Evolutionary conservation across 768 basidiomycete genomes (phyloP).

Genomic region (Clathrus columnatus): DNA sequence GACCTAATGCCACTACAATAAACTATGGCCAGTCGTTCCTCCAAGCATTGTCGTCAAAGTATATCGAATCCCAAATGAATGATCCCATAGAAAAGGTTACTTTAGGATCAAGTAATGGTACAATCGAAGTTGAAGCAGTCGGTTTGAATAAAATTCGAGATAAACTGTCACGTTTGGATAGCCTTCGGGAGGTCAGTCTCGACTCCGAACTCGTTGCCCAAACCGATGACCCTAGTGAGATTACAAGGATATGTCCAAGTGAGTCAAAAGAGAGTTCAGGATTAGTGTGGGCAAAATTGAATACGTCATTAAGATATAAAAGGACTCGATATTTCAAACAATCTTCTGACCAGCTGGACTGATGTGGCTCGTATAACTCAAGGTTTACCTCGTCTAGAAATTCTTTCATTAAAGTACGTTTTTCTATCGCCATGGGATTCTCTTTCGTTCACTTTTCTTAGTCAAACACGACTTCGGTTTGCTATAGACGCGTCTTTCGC

Average conservation of each 20-base stretch:
- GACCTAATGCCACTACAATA: slow-evolving; percentile 46
- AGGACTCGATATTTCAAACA: slow-evolving; percentile 75
- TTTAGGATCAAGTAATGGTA: slow-evolving; percentile 74
- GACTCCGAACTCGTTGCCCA: slow-evolving; percentile 53
- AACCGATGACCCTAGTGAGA: slow-evolving; percentile 41
- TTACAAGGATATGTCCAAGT: slow-evolving; percentile 60
- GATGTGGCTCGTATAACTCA: slow-evolving; percentile 50
- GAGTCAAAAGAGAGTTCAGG: slow-evolving; percentile 24
- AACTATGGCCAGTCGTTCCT: slow-evolving; percentile 64
- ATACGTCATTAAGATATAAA: slow-evolving; percentile 46
- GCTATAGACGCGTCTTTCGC: not conserved
- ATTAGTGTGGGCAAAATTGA: slow-evolving; percentile 3
- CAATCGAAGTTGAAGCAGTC: slow-evolving; percentile 82
- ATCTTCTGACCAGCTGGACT: slow-evolving; percentile 65
- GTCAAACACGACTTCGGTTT: slow-evolving; percentile 57
- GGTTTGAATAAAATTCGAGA: slow-evolving; percentile 68
- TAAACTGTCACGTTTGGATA: slow-evolving; percentile 56
- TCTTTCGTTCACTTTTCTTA: slow-evolving; percentile 25
- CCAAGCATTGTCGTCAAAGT: slow-evolving; percentile 65
- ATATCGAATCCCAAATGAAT: slow-evolving; percentile 56
- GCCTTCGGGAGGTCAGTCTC: slow-evolving; percentile 71
- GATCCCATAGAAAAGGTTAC: slow-evolving; percentile 50
- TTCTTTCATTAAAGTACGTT: slow-evolving; percentile 72
- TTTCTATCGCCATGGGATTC: slow-evolving; percentile 11
- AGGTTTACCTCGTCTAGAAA: slow-evolving; percentile 53